These are phyloP conservation scores for Mortierella hygrophila DNA, from an alignment of 192 early-diverging fungal genomes.

Conservation along the genomic window DNA sequence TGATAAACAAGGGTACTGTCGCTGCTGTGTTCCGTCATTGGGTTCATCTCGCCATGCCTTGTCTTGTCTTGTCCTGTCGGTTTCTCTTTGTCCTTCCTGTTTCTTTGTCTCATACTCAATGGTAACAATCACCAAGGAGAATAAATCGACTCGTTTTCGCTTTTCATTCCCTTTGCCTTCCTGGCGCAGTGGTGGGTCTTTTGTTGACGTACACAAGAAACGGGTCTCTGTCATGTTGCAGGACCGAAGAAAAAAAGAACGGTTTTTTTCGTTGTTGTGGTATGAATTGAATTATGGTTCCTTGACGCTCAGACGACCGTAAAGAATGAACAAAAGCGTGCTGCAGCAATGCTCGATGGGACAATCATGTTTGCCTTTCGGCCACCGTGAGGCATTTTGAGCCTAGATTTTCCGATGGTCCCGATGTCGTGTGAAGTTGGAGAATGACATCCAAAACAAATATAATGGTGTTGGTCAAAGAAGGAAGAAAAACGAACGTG, in stretches of 20 bases:
- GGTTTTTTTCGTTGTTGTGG: neutral
- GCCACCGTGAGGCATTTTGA: constrained; percentile 6
- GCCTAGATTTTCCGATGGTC: constrained; percentile 2
- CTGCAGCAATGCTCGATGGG: neutral
- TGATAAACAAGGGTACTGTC: neutral
- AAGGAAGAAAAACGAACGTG: constrained; percentile 4
- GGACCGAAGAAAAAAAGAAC: neutral
- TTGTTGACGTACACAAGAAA: neutral
- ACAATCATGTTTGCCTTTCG: neutral
- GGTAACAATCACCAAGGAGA: neutral
- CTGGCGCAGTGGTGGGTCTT: neutral
- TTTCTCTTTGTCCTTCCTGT: neutral
- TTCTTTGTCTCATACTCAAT: neutral
- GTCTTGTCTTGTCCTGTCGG: neutral
- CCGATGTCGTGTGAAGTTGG: neutral
- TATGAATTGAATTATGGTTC: neutral
- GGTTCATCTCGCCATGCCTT: neutral
- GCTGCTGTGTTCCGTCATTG: constrained; percentile 3
- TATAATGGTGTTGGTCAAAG: neutral
- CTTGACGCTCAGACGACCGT: neutral
- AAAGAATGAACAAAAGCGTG: neutral
- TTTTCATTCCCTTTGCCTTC: neutral
- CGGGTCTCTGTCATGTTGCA: neutral
- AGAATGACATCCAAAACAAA: neutral
- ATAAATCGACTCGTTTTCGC: neutral